Evolutionary conservation across 2,329 filamentous ascomycete species (phyloP).

Genomic region (Hypoxylon sp.): DNA sequence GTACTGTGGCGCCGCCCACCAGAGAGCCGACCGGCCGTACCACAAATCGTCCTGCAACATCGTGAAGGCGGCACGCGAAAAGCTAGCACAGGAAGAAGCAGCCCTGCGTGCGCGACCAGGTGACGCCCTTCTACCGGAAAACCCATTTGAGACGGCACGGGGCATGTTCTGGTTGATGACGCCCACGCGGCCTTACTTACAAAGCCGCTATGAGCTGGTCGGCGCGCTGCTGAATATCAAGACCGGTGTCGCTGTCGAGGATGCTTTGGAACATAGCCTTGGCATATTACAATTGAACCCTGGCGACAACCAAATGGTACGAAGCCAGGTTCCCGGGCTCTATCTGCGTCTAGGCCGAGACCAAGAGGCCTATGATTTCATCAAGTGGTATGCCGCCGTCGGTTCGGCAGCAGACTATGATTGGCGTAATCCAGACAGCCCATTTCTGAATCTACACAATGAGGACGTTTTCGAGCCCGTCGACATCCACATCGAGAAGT

Average conservation of each 20-base stretch:
- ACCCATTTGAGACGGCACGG: constrained; percentile 28
- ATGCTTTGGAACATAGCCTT: constrained; percentile 33
- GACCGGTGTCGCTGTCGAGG: constrained; percentile 40
- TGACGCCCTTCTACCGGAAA: not conserved
- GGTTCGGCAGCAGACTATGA: constrained; percentile 56
- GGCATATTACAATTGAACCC: constrained; percentile 42
- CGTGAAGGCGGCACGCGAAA: constrained; percentile 29
- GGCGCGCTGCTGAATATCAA: constrained; percentile 37
- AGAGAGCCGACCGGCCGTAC: constrained; percentile 34
- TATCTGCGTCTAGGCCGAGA: constrained; percentile 46
- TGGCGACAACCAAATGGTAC: constrained; percentile 42
- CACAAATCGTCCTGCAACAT: constrained; percentile 43
- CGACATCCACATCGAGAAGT: not conserved
- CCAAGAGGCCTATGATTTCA: constrained; percentile 49
- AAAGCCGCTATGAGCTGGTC: constrained; percentile 28
- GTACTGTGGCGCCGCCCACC: constrained; percentile 46
- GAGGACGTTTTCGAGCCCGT: constrained; percentile 73
- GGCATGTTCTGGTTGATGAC: constrained; percentile 24
- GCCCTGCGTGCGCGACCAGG: constrained; percentile 27
- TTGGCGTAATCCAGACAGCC: constrained; percentile 57
- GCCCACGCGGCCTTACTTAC: constrained; percentile 40
- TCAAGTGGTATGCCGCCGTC: constrained; percentile 43
- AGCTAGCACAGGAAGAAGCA: constrained; percentile 25
- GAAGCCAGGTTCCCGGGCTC: constrained; percentile 41
- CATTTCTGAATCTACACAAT: constrained; percentile 72